Conservation (phyloP, 2,329 filamentous ascomycete species). For the Fusarium fracticaudum region DNA sequence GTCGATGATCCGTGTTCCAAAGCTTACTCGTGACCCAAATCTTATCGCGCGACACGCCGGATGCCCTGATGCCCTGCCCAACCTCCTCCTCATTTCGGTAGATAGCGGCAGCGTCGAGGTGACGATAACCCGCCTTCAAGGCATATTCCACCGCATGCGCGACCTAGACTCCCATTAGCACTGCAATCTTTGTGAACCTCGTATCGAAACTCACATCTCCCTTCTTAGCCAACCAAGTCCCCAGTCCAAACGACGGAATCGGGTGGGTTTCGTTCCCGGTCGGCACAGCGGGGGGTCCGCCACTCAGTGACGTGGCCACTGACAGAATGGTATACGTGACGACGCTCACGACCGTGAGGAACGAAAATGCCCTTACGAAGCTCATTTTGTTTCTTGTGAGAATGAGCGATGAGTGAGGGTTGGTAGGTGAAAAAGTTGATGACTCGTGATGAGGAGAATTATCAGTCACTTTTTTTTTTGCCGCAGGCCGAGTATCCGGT, state of each 20-base stretch:
- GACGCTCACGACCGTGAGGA: conserved; percentile 16
- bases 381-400: conserved; percentile 1
- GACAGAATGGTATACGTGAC: conserved; percentile 14
- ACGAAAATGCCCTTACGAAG: conserved; percentile 22
- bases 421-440: neutral
- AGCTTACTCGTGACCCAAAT: conserved; percentile 47
- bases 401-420: neutral
- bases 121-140: conserved; percentile 62
- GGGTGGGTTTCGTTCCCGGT: conserved; percentile 2
- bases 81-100: conserved; percentile 69
- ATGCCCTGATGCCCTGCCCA: conserved; percentile 54
- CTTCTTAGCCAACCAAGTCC: conserved; percentile 47
- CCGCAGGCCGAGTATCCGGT: neutral
- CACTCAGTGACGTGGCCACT: conserved; percentile 13
- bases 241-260: conserved; percentile 47
- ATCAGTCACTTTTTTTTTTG: conserved; percentile 9
- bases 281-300: neutral
- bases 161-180: conserved; percentile 9
- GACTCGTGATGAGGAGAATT: conserved; percentile 4
- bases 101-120: conserved; percentile 66
- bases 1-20: conserved; percentile 48
- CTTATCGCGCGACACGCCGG: conserved; percentile 41
- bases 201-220: conserved; percentile 9
- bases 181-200: fast-evolving
- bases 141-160: conserved; percentile 63